A percentile compares a stretch with the other conserved stretches of the same genome.
Conservation (phyloP, 139 green algal genomes). For the Micractinium sp. region DNA sequence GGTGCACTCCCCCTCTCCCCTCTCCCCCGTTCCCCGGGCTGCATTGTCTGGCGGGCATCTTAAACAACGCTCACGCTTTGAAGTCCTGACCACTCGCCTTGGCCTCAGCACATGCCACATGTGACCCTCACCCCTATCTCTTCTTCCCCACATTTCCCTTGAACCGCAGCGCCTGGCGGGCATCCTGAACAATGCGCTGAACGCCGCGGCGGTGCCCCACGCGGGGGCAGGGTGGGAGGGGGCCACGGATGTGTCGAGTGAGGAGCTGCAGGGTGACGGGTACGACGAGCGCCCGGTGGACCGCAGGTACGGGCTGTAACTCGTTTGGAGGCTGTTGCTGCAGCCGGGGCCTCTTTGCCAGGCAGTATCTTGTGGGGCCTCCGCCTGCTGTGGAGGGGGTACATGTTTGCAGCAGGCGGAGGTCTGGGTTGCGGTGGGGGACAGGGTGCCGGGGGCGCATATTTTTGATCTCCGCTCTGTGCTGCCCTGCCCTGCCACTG, state of each 20-base stretch:
- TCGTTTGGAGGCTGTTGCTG: no score
- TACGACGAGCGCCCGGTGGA: not conserved
- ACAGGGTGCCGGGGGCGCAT: no score
- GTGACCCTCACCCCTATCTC: not conserved
- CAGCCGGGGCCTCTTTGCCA: no score
- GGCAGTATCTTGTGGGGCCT: no score
- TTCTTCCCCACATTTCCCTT: no score
- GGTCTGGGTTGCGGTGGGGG: no score
- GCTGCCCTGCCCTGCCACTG: not conserved
- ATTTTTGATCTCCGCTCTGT: not conserved
- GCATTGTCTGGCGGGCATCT: not conserved
- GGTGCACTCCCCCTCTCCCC: no score
- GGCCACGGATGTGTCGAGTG: not conserved
- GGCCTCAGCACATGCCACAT: not conserved
- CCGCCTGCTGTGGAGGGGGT: no score
- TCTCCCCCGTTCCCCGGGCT: no score
- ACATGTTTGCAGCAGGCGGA: no score
- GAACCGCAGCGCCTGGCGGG: not conserved
- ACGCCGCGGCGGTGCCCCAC: constrained; percentile 2
- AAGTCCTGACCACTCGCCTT: not conserved
- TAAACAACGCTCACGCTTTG: not conserved
- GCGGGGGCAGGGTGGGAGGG: not conserved
- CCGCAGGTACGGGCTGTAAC: not conserved
- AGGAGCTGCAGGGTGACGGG: not conserved
- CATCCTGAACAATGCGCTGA: constrained; percentile 12